phyloP scores from a whole-genome alignment of 2,329 filamentous ascomycete species.

The Seiridium cupressi region DNA sequence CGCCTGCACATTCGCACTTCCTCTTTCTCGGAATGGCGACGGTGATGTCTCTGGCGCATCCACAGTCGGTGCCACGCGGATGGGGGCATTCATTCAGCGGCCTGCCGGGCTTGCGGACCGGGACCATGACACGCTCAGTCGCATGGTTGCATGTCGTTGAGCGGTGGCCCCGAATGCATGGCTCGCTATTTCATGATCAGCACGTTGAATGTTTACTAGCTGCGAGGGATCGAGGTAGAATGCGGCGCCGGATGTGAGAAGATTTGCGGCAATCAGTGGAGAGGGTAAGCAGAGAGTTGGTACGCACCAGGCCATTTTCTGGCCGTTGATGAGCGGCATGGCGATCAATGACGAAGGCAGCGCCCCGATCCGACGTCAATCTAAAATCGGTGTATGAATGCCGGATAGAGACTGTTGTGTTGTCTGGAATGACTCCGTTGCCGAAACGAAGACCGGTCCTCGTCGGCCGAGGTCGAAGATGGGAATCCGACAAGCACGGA shows the following conservation, averaged over 20 bases:
- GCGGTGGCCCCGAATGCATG: conserved; percentile 10
- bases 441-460: not conserved
- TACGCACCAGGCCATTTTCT: conserved; percentile 10
- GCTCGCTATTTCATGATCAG: conserved; percentile 4
- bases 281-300: not conserved
- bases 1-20: conserved; percentile 2
- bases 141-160: conserved; percentile 9
- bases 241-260: not conserved
- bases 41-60: conserved; percentile 1
- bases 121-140: conserved; percentile 8
- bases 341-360: not conserved
- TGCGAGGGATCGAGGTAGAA: not conserved
- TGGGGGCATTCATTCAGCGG: conserved; percentile 8
- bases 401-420: not conserved
- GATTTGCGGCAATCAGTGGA: not conserved
- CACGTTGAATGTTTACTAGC: not conserved
- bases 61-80: conserved; percentile 1
- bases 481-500: not conserved
- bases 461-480: not conserved
- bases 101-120: conserved; percentile 9
- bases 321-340: conserved; percentile 9
- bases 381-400: not conserved
- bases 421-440: not conserved
- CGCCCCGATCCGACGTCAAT: not conserved
- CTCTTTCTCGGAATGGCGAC: conserved; percentile 9